Evolutionary conservation across 2,329 filamentous ascomycete genomes (phyloP).

Genomic region (Hypoxylon sp.): DNA sequence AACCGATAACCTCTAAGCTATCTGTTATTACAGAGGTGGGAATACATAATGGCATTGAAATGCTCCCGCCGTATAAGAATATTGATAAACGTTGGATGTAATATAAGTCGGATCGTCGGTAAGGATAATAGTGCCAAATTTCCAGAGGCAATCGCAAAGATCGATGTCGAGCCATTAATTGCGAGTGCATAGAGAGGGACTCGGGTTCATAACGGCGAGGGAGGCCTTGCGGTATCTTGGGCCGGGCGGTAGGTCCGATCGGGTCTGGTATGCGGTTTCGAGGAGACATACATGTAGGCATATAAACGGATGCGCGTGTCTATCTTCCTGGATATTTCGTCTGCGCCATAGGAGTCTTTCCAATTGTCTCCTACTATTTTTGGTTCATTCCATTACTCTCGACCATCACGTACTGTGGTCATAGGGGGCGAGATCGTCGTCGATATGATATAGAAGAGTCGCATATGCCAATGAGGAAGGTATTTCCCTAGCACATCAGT

Average conservation of each 20-base stretch:
- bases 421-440: not conserved
- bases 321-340: not conserved
- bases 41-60: not conserved
- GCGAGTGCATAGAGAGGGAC: not conserved
- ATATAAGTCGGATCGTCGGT: not conserved
- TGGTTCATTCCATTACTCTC: not conserved
- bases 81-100: not conserved
- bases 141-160: not conserved
- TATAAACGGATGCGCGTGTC: not conserved
- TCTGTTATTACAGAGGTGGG: not conserved
- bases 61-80: not conserved
- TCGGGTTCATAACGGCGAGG: not conserved
- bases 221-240: not conserved
- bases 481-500: not conserved
- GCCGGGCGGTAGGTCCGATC: not conserved
- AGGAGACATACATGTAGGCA: not conserved
- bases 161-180: not conserved
- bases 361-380: not conserved
- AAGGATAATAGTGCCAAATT: not conserved
- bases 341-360: not conserved
- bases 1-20: not conserved
- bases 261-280: not conserved
- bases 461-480: not conserved
- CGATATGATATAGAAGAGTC: constrained; percentile 2
- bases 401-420: not conserved